These are phyloP conservation scores for Penicillium macrosclerotiorum DNA, from an alignment of 495 filamentous ascomycete species.

Conservation along the genomic window DNA sequence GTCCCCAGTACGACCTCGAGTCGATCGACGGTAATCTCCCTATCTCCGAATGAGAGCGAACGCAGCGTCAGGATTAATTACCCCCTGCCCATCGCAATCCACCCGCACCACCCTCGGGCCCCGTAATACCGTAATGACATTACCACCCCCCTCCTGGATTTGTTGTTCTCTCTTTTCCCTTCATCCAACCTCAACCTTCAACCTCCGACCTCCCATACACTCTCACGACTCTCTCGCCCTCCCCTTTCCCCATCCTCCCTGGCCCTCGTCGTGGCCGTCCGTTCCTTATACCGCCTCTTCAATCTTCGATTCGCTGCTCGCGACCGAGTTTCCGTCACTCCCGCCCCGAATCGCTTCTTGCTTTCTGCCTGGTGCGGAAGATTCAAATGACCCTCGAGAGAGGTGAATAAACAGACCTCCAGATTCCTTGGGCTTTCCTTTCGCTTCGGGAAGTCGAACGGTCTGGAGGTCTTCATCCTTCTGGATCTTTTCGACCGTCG, in stretches of 20 bases:
- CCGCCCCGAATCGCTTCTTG: constrained; percentile 5
- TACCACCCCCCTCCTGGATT: constrained; percentile 18
- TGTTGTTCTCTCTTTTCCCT: constrained; percentile 31
- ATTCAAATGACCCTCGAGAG: constrained; percentile 36
- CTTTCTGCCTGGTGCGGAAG: constrained; percentile 31
- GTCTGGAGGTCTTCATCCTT: constrained; percentile 44
- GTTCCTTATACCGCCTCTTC: constrained; percentile 34
- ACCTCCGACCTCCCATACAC: constrained; percentile 15
- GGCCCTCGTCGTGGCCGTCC: constrained; percentile 49
- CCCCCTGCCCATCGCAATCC: neutral
- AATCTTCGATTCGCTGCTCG: constrained; percentile 4
- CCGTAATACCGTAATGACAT: constrained; percentile 12
- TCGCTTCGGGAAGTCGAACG: constrained; percentile 32
- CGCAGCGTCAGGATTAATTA: too few relatives aligned
- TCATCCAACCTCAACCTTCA: constrained; percentile 31
- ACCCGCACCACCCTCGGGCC: neutral
- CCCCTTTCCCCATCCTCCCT: constrained; percentile 17
- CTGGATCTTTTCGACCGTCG: constrained; percentile 31
- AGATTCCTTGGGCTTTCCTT: constrained; percentile 40
- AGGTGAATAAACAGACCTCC: constrained; percentile 40
- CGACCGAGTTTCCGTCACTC: constrained; percentile 9
- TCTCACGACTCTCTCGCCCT: constrained; percentile 20
- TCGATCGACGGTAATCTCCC: neutral
- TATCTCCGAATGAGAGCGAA: neutral
- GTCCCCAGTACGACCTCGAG: too few relatives aligned